These are phyloP conservation scores for Blastobotrys peoriensis DNA, from an alignment of 805 yeast species.

Conservation along the genomic window DNA sequence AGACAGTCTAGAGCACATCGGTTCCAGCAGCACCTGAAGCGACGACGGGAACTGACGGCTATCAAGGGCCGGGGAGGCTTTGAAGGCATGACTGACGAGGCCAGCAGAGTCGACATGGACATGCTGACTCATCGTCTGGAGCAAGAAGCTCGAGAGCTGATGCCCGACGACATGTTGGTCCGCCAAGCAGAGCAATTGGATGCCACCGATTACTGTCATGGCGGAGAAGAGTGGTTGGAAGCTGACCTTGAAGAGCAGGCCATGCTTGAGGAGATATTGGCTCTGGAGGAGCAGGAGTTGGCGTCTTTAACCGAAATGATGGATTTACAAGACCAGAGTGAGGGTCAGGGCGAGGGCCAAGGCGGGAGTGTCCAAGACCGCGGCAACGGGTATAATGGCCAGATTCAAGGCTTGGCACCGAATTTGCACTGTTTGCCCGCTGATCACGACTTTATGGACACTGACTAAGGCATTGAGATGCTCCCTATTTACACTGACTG, in stretches of 20 bases:
- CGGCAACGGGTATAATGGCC: no score
- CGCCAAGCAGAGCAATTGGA: not conserved
- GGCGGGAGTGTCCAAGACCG: no score
- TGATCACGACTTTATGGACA: no score
- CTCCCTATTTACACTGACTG: no score
- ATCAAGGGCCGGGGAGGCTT: constrained; percentile 12
- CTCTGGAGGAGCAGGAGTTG: constrained; percentile 8
- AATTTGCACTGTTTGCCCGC: no score
- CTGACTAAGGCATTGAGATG: no score
- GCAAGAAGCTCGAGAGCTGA: constrained; percentile 2
- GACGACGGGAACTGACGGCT: constrained; percentile 9
- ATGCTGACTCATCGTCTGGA: not conserved
- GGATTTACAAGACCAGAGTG: no score
- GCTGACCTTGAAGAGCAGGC: constrained; percentile 5
- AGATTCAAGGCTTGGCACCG: no score
- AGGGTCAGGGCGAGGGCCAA: no score
- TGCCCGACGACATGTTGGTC: not conserved
- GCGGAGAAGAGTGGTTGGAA: not conserved
- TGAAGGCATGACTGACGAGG: constrained; percentile 9
- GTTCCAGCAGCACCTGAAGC: constrained; percentile 5
- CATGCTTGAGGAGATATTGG: constrained; percentile 3
- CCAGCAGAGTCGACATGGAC: constrained; percentile 2
- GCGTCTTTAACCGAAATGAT: not conserved
- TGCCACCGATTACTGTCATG: constrained; percentile 2
- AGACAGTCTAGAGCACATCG: not conserved